These are phyloP conservation scores for Gamarada debralockiae DNA, from an alignment of 495 filamentous ascomycete genomes.

Conservation along the genomic window DNA sequence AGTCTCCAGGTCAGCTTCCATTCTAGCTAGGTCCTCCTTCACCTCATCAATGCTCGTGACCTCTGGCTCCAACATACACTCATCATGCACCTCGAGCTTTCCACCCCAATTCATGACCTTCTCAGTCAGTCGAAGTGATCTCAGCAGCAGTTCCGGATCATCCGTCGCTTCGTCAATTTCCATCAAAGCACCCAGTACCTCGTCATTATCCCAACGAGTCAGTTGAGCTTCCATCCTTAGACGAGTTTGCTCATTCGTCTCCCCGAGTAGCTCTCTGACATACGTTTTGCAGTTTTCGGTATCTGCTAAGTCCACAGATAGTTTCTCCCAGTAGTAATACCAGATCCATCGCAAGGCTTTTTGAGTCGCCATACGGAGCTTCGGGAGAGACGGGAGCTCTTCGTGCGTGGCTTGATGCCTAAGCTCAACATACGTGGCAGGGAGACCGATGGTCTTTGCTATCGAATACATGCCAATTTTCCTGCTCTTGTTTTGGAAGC, in stretches of 20 bases:
- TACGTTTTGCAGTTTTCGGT: slow-evolving; percentile 13
- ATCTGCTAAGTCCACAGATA: slow-evolving; percentile 3
- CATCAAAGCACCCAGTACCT: slow-evolving; percentile 21
- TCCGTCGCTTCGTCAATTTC: slow-evolving; percentile 30
- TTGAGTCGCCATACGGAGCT: slow-evolving; percentile 60
- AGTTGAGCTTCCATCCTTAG: slow-evolving; percentile 22
- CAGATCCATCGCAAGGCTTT: slow-evolving; percentile 82
- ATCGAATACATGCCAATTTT: slow-evolving; percentile 81
- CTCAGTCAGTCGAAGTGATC: slow-evolving; percentile 28
- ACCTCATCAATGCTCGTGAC: slow-evolving; percentile 18
- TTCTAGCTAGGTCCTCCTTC: slow-evolving; percentile 16
- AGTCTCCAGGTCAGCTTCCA: slow-evolving; percentile 10
- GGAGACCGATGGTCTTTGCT: slow-evolving; percentile 70
- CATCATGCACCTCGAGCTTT: slow-evolving; percentile 21
- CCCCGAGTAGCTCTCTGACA: slow-evolving; percentile 11
- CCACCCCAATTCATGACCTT: background rate
- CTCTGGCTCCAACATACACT: background rate
- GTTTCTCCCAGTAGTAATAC: slow-evolving; percentile 72
- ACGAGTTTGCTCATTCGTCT: slow-evolving; percentile 19
- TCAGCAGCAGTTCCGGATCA: slow-evolving; percentile 32
- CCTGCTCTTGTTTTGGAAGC: slow-evolving; percentile 61
- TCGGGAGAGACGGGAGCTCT: slow-evolving; percentile 68
- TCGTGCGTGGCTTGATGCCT: slow-evolving; percentile 89
- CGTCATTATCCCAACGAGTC: slow-evolving; percentile 12
- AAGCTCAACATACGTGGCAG: slow-evolving; percentile 82